Evolutionary conservation across 306 rosid genomes (phyloP).

Genomic region (Fagus sylvatica): DNA sequence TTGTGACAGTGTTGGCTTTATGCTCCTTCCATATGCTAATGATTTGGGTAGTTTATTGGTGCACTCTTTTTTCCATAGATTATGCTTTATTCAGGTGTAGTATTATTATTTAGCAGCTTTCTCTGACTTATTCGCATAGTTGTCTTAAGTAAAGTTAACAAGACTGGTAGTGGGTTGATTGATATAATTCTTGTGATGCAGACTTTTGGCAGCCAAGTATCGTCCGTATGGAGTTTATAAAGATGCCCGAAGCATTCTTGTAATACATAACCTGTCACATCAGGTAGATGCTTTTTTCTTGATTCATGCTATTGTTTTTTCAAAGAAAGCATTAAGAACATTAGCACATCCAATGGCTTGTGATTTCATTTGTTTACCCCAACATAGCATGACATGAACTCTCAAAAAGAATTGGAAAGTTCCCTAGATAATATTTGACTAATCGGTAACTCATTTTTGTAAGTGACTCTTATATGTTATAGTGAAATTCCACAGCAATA

Average conservation of each 20-base stretch:
- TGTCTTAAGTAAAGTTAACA: conserved; percentile 23
- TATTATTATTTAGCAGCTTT: conserved; percentile 17
- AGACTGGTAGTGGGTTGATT: neutral
- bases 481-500: neutral
- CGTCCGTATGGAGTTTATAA: conserved; percentile 76
- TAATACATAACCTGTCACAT: conserved; percentile 84
- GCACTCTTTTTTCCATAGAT: neutral
- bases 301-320: neutral
- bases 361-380: conserved; percentile 7
- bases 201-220: conserved; percentile 83
- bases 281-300: conserved; percentile 51
- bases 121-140: conserved; percentile 13
- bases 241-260: conserved; percentile 83
- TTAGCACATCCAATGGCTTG: neutral
- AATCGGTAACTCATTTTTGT: neutral
- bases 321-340: conserved; percentile 1
- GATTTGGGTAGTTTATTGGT: conserved; percentile 15
- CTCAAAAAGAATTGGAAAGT: neutral
- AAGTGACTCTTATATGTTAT: neutral
- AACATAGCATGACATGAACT: neutral
- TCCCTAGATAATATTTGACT: neutral
- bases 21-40: conserved; percentile 10
- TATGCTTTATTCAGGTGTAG: conserved; percentile 16
- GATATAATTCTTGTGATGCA: conserved; percentile 42
- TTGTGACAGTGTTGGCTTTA: neutral